Base-by-base conservation (phyloP, 148 eudicot genomes). In the Dysphania ambrosioides region DNA sequence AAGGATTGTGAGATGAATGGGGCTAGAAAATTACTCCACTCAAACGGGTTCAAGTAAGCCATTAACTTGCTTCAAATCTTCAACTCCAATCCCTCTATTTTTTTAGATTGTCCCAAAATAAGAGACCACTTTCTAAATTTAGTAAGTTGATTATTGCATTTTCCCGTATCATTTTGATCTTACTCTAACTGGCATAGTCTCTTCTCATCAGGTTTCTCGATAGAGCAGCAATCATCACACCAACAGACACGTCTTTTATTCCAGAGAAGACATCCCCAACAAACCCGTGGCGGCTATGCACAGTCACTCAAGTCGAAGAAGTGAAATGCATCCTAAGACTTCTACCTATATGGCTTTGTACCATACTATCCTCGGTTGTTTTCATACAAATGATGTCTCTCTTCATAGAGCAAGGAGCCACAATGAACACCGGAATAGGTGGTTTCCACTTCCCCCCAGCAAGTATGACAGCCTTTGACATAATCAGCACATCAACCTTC, bases 351-450 rank as follows among this genome's bases (percentile, higher is more conserved):
- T 88, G 91, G 91, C 68, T 88, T 12, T 88, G 91, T 63, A 88
- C 89, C 11, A 86, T 88, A 23, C 71, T 86, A 8, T 88, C 88
- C 65, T 88, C 91, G 1, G 89, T 88, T 19, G 87, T 88, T 6
- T 88, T 86, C 83, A 88, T 87, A 63, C 91, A 88, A 77, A 88
- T 88, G 91, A 72, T 87, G 21, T 88, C 91, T 8, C 80, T 88
- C 53, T 88, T 88, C 56, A 86, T 88, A 6, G 89, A 88, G 79
- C 92, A 88, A 84, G 92, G 92, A 16, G 92, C 87, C 0, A 83
- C 89, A 49, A 88, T 88, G 92, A 81, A 83, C 78, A 86, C 88
- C 0, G 38, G 75, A 7, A 71, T 88, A 36, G 80, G 80, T 26
- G 78, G 75, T 65, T 88, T 88, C 83, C 85, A 80, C 60, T 84